Conservation (phyloP, 495 filamentous ascomycete species). For the Tuber melanosporum region DNA sequence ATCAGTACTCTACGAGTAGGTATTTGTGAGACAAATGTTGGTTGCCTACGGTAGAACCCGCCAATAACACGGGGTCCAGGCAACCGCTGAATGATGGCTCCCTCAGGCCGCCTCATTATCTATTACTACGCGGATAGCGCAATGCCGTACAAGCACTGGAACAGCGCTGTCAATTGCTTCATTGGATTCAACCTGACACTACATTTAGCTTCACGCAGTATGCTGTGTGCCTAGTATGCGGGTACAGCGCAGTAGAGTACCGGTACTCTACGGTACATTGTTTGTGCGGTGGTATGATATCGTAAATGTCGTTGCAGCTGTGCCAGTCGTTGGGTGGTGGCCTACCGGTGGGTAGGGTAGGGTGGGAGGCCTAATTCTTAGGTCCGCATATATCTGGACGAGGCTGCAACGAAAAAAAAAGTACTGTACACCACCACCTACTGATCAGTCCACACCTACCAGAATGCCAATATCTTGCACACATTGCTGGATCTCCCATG, state of each 20-base stretch:
- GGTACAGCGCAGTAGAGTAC: neutral
- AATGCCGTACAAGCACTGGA: neutral
- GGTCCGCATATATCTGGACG: neutral
- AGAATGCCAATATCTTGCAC: neutral
- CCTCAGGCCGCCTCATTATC: neutral
- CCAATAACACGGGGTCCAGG: neutral
- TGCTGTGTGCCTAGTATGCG: neutral
- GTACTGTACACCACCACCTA: neutral
- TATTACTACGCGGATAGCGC: neutral
- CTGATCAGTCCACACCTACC: neutral
- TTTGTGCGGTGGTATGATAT: neutral
- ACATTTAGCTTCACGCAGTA: neutral
- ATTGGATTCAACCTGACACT: neutral
- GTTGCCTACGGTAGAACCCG: neutral
- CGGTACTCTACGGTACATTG: neutral
- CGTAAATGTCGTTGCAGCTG: neutral
- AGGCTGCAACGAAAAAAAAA: neutral
- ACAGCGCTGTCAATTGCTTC: neutral
- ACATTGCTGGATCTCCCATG: neutral
- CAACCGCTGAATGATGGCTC: neutral
- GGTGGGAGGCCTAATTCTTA: neutral
- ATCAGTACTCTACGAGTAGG: neutral
- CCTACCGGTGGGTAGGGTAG: neutral
- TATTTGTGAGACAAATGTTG: neutral
- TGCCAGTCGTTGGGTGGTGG: neutral